phyloP scores from a whole-genome alignment of 306 rosid genomes.

The Trifolium fragiferum region DNA sequence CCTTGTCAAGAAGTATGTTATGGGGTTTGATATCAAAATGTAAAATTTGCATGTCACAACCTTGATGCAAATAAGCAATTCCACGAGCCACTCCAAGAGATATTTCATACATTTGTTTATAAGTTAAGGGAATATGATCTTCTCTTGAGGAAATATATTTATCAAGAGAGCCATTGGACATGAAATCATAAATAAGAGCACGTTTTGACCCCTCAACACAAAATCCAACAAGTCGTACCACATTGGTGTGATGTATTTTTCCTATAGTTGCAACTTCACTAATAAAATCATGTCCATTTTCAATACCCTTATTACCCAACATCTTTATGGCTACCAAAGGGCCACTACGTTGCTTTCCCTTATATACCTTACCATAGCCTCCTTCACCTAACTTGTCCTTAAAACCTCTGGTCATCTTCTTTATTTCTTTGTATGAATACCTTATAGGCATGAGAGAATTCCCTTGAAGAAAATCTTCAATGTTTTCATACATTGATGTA shows the following conservation, averaged over 20 bases:
- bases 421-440: not conserved
- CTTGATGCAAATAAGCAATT: constrained; percentile 9
- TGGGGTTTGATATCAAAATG: constrained; percentile 25
- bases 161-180: constrained; percentile 6
- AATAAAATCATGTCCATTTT: not conserved
- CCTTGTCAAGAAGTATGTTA: constrained; percentile 6
- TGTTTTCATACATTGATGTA: not conserved
- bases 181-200: constrained; percentile 7
- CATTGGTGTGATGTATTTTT: constrained; percentile 1
- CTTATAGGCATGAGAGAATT: not conserved
- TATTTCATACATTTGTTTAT: not conserved
- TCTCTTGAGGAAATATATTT: not conserved
- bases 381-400: not conserved
- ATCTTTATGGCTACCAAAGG: constrained; percentile 4
- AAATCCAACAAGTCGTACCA: constrained; percentile 9
- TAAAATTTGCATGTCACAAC: constrained; percentile 24
- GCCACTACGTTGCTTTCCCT: constrained; percentile 3
- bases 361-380: not conserved
- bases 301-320: not conserved
- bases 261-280: constrained; percentile 11
- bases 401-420: not conserved
- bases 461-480: not conserved
- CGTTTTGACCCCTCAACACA: not conserved
- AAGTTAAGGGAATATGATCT: not conserved
- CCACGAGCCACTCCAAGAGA: constrained; percentile 8